phyloP scores from a whole-genome alignment of 352 stramenopile genomes.

The Phytophthora cajani region DNA sequence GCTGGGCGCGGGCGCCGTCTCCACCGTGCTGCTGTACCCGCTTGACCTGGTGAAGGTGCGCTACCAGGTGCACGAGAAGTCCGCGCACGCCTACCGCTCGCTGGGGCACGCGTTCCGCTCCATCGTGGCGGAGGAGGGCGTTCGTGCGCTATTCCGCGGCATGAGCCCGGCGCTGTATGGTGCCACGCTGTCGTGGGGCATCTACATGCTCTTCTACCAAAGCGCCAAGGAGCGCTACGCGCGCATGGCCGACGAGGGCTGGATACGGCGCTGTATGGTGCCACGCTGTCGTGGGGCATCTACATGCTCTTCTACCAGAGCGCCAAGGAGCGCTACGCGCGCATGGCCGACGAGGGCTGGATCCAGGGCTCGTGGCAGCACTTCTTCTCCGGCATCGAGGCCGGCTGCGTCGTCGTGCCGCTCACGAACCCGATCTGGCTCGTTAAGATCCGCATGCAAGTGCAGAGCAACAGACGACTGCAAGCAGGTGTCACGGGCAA shows the following conservation, averaged over 20 bases:
- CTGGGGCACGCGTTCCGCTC: conserved; percentile 75
- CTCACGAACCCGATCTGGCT: conserved; percentile 99
- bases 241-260: conserved; percentile 68
- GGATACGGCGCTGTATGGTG: too few relatives aligned
- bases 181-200: conserved; percentile 95
- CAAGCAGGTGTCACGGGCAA: conserved; percentile 55
- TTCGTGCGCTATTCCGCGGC: conserved; percentile 92
- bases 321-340: conserved; percentile 89
- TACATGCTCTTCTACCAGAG: conserved; percentile 99
- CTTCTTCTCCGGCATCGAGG: conserved; percentile 84
- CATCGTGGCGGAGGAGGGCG: conserved; percentile 87
- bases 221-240: conserved; percentile 91
- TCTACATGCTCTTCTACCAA: conserved; percentile 99
- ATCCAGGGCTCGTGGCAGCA: conserved; percentile 85
- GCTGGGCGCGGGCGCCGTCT: conserved; percentile 79
- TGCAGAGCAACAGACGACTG: conserved; percentile 66
- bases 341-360: conserved; percentile 68
- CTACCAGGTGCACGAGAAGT: conserved; percentile 96
- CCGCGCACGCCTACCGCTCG: conserved; percentile 68
- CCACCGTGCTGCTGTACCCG: conserved; percentile 92
- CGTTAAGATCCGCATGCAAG: conserved; percentile 98
- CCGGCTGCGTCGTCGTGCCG: conserved; percentile 92
- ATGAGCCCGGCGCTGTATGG: conserved; percentile 96
- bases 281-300: conserved; percentile 96
- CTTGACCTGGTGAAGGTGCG: conserved; percentile 98